A percentile compares a stretch with the other conserved stretches of the same genome.
Conservation (phyloP, 2,329 filamentous ascomycete genomes). For the Coccinonectria pachysandricola region DNA sequence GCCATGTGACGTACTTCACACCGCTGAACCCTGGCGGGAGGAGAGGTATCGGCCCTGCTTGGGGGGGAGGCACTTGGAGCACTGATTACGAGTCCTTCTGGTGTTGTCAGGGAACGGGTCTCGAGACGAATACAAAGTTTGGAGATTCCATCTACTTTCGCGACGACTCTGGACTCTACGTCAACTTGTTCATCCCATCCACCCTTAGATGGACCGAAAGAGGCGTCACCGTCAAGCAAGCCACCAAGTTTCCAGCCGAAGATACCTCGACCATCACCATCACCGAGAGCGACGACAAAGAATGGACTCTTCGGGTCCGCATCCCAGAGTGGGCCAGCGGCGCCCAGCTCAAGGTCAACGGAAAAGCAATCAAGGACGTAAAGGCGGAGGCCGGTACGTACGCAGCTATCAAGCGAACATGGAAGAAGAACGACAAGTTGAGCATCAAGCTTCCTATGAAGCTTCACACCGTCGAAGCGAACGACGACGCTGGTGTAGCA, state of each 20-base stretch:
- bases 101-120: slow-evolving; percentile 42
- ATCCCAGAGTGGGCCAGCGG: slow-evolving; percentile 35
- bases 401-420: slow-evolving; percentile 28
- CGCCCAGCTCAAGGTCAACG: slow-evolving; percentile 33
- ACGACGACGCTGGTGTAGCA: slow-evolving; percentile 33
- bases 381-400: slow-evolving; percentile 28
- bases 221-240: slow-evolving; percentile 30
- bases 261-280: slow-evolving; percentile 31
- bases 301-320: slow-evolving; percentile 30
- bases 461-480: slow-evolving; percentile 32
- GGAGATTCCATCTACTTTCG: slow-evolving; percentile 43
- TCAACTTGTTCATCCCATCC: slow-evolving; percentile 40
- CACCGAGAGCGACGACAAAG: slow-evolving; percentile 21
- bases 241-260: slow-evolving; percentile 30
- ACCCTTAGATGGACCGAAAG: slow-evolving; percentile 32
- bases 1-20: slow-evolving; percentile 44
- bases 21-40: slow-evolving; percentile 36
- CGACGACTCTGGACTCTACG: slow-evolving; percentile 30
- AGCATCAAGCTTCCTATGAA: slow-evolving; percentile 35
- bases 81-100: slow-evolving; percentile 43
- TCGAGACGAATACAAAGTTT: slow-evolving; percentile 44
- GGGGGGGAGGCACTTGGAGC: slow-evolving; percentile 44
- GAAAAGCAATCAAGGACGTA: slow-evolving; percentile 17
- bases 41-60: slow-evolving; percentile 39
- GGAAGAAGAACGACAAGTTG: slow-evolving; percentile 33